These are phyloP conservation scores for Pythium phragmiticola DNA, from an alignment of 352 stramenopile genomes.

Conservation along the genomic window DNA sequence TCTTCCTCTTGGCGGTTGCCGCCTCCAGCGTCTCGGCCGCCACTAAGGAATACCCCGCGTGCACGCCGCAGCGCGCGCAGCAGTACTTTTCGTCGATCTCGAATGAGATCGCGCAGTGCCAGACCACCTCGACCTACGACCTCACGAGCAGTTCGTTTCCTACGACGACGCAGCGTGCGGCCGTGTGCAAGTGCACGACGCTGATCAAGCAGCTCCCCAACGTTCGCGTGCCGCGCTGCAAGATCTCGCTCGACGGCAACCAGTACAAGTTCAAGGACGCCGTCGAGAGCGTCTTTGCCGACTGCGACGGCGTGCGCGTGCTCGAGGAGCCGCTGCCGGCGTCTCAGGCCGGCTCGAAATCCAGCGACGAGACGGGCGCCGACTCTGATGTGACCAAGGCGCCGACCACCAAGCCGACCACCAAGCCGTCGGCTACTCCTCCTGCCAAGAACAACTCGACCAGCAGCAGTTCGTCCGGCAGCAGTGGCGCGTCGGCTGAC, in stretches of 20 bases:
- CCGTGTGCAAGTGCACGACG: slow-evolving; percentile 33
- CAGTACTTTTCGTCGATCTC: slow-evolving; percentile 22
- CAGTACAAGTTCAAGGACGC: slow-evolving; percentile 31
- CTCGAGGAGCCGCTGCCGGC: slow-evolving; percentile 18
- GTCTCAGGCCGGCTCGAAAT: slow-evolving; percentile 12
- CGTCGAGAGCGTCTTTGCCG: slow-evolving; percentile 30
- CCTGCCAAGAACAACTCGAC: slow-evolving; percentile 1
- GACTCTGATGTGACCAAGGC: slow-evolving; percentile 1
- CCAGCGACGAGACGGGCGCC: slow-evolving; percentile 1
- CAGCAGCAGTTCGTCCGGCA: background rate
- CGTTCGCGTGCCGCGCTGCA: slow-evolving; percentile 31
- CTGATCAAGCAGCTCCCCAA: slow-evolving; percentile 31
- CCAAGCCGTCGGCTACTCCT: too few relatives aligned
- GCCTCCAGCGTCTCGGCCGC: background rate
- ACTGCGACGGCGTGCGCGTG: slow-evolving; percentile 19
- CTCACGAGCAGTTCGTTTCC: slow-evolving; percentile 27
- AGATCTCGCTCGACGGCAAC: slow-evolving; percentile 31
- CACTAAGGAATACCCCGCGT: slow-evolving; percentile 19
- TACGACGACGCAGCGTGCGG: slow-evolving; percentile 24
- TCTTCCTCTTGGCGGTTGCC: slow-evolving; percentile 3
- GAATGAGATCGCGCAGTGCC: slow-evolving; percentile 30
- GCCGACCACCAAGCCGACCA: background rate
- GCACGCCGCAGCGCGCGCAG: slow-evolving; percentile 14
- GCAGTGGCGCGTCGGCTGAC: background rate
- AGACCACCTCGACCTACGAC: slow-evolving; percentile 25